phyloP scores from a whole-genome alignment of 805 yeast species.

The Yarrowia porcina region DNA sequence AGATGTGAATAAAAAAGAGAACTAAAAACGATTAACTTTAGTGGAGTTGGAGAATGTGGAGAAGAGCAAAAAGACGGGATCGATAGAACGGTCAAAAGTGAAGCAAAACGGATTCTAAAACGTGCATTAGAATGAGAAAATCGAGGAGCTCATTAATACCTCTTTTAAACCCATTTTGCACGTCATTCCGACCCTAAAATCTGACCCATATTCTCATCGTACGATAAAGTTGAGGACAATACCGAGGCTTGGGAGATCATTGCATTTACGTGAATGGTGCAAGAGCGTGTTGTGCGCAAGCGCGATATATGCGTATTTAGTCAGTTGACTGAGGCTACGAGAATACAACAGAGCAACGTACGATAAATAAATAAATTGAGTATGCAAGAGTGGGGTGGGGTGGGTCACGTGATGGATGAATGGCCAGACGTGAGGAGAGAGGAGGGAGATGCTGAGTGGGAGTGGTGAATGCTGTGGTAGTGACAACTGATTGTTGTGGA shows the following conservation, averaged over 20 bases:
- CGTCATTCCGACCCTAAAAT: not conserved
- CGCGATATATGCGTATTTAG: conserved; percentile 6
- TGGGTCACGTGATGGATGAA: not conserved
- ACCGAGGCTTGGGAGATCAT: not conserved
- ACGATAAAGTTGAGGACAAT: not conserved
- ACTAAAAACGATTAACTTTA: not conserved
- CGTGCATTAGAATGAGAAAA: no score
- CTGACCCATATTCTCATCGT: not conserved
- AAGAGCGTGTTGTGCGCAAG: not conserved
- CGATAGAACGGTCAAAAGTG: no score
- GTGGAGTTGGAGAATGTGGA: no score
- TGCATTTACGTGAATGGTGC: not conserved
- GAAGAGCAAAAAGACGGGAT: no score
- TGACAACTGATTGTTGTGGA: no score
- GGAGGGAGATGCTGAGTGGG: not conserved
- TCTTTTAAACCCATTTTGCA: not conserved
- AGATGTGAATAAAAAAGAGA: no score
- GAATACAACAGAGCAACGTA: not conserved
- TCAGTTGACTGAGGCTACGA: not conserved
- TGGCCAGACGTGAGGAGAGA: not conserved
- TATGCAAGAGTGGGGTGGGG: not conserved
- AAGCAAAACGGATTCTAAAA: no score
- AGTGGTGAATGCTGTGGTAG: not conserved
- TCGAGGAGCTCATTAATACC: no score
- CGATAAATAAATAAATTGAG: conserved; percentile 1